These are phyloP conservation scores for Zygoascus tannicola DNA, from an alignment of 805 yeast genomes.

Conservation along the genomic window DNA sequence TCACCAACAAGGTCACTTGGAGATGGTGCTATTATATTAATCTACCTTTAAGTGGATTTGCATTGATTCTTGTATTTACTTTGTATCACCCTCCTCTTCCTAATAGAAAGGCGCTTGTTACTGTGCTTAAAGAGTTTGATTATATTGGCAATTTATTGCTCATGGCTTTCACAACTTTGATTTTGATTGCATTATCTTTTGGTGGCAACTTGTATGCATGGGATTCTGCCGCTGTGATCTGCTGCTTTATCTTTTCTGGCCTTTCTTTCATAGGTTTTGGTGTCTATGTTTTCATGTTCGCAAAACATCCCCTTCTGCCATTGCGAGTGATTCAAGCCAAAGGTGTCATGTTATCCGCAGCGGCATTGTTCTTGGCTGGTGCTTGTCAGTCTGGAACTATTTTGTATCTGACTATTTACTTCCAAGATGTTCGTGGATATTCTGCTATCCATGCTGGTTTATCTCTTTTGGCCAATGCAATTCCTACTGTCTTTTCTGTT, in stretches of 20 bases:
- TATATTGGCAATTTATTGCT: constrained; percentile 39
- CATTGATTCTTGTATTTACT: constrained; percentile 20
- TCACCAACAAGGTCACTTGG: constrained; percentile 41
- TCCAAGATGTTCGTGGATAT: constrained; percentile 36
- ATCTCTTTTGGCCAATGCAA: constrained; percentile 36
- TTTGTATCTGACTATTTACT: constrained; percentile 41
- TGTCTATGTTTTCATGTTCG: constrained; percentile 30
- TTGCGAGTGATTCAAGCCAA: constrained; percentile 6
- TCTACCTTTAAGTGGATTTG: constrained; percentile 34
- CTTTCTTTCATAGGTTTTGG: constrained; percentile 32
- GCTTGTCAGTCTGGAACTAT: constrained; percentile 37
- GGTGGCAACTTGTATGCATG: constrained; percentile 43
- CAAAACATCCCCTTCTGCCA: constrained; percentile 28
- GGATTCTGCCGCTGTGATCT: constrained; percentile 43
- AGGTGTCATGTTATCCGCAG: constrained; percentile 22
- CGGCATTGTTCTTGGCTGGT: constrained; percentile 36
- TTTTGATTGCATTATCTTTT: constrained; percentile 44
- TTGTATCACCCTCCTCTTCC: constrained; percentile 26
- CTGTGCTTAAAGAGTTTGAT: constrained; percentile 41
- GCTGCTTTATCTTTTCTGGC: constrained; percentile 37
- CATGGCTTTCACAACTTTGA: constrained; percentile 30
- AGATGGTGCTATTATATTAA: constrained; percentile 43
- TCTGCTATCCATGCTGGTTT: constrained; percentile 34
- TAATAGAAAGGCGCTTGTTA: constrained; percentile 35
- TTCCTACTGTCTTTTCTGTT: constrained; percentile 35